Evolutionary conservation across 2,329 filamentous ascomycete genomes (phyloP).

Genomic region (Byssothecium circinans): DNA sequence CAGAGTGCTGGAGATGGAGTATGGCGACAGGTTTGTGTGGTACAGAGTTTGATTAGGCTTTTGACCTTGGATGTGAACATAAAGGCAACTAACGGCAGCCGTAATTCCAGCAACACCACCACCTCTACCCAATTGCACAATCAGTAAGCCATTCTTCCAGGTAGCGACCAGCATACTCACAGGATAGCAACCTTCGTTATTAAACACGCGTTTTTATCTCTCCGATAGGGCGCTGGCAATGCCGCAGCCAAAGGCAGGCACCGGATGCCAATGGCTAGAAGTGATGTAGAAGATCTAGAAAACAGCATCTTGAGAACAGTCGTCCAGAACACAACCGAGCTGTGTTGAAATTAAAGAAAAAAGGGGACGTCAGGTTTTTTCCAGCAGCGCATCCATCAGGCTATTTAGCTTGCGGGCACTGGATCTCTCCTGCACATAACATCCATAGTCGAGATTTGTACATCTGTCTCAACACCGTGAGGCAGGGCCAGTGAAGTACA

Average conservation of each 20-base stretch:
- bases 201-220: constrained; percentile 30
- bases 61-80: too few relatives aligned
- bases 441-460: too few relatives aligned
- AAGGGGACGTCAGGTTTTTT: too few relatives aligned
- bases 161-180: constrained; percentile 13
- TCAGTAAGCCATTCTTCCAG: constrained; percentile 3
- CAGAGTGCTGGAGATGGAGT: too few relatives aligned
- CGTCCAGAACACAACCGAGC: too few relatives aligned
- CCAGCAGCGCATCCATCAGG: background rate
- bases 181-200: constrained; percentile 39
- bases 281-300: background rate
- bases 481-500: too few relatives aligned
- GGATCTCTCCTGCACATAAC: constrained; percentile 1
- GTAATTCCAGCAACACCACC: constrained; percentile 66
- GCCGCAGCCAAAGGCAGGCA: constrained; percentile 8
- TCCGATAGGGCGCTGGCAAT: constrained; percentile 15
- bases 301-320: background rate
- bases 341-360: constrained; percentile 6
- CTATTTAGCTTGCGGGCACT: background rate
- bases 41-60: too few relatives aligned
- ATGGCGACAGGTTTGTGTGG: too few relatives aligned
- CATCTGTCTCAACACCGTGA: too few relatives aligned
- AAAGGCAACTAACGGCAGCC: constrained; percentile 52
- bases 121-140: constrained; percentile 42
- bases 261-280: background rate